A percentile compares a stretch with the other conserved stretches of the same genome.
Conservation (phyloP, 192 early-diverging fungal species). For the Helicostylum pulchrum region DNA sequence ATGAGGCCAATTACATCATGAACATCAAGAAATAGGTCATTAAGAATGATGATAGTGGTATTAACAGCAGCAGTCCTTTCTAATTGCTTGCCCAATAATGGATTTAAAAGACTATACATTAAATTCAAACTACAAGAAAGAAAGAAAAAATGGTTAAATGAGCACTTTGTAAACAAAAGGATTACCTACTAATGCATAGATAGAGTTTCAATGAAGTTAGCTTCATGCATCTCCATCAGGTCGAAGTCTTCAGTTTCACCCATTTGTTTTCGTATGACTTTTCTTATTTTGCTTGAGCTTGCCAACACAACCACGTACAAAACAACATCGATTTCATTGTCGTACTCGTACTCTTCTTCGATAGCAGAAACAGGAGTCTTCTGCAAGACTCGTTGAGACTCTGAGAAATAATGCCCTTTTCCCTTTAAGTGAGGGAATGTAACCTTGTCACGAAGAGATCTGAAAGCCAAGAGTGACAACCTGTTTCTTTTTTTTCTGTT, state of each 20-base stretch:
- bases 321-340: too few relatives aligned
- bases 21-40: slow-evolving; percentile 2
- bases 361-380: too few relatives aligned
- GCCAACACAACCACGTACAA: too few relatives aligned
- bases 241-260: slow-evolving; percentile 13
- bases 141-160: not conserved
- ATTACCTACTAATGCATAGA: not conserved
- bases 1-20: slow-evolving; percentile 3
- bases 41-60: slow-evolving; percentile 1
- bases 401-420: too few relatives aligned
- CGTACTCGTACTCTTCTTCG: too few relatives aligned
- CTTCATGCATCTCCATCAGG: slow-evolving; percentile 2
- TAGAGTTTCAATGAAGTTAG: slow-evolving; percentile 7
- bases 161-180: slow-evolving; percentile 11
- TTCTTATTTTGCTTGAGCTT: slow-evolving; percentile 9
- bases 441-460: too few relatives aligned
- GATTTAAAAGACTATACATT: not conserved
- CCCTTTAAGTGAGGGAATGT: too few relatives aligned
- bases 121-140: not conserved
- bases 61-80: not conserved
- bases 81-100: not conserved
- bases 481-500: too few relatives aligned
- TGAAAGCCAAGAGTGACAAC: too few relatives aligned
- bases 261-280: slow-evolving; percentile 5
- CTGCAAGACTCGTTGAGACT: too few relatives aligned